Evolutionary conservation across 148 eudicot genomes (phyloP), one percentile per base, ranked within the genome.

Genomic region (Camellia lanceoleosa): DNA sequence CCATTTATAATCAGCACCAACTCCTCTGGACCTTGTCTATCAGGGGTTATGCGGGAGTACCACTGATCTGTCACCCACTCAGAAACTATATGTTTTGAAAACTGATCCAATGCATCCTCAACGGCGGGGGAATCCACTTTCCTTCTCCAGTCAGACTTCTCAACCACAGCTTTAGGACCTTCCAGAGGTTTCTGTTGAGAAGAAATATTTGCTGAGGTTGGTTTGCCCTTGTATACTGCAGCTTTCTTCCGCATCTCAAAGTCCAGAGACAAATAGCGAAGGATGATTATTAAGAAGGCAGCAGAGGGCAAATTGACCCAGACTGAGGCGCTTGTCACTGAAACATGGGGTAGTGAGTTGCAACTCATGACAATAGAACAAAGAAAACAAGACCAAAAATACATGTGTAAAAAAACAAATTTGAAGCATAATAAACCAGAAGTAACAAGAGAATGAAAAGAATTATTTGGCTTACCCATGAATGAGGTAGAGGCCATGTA

Each of bases 51-150:
- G 81, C 90, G 91, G 65, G 93, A 88, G 79, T 96, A 96, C 99
- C 99, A 96, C 77, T 94, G 93, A 87, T 94, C 98, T 58, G 98
- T 94, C 72, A 96, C 95, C 99, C 98, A 96, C 81, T 96, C 99
- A 71, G 93, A 94, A 78, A 94, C 90, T 76, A 96, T 78, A 86
- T 91, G 99, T 79, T 93, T 86, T 44, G 95, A 89, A 76, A 96
- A 92, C 23, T 92, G 95, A 81, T 96, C 93, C 81, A 96, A 85
- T 77, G 98, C 98, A 81, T 88, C 90, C 85, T 96, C 99, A 61
- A 96, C 99, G 75, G 84, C 90, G 74, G 92, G 97, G 67, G 98
- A 96, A 76, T 90, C 91, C 70, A 96, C 97, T 80, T 92, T 96
- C 64, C 69, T 86, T 87, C 90, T 94, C 99, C 99, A 96, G 52